Conservation (phyloP, 139 green algal genomes). For the Astrephomene gubernaculifera region DNA sequence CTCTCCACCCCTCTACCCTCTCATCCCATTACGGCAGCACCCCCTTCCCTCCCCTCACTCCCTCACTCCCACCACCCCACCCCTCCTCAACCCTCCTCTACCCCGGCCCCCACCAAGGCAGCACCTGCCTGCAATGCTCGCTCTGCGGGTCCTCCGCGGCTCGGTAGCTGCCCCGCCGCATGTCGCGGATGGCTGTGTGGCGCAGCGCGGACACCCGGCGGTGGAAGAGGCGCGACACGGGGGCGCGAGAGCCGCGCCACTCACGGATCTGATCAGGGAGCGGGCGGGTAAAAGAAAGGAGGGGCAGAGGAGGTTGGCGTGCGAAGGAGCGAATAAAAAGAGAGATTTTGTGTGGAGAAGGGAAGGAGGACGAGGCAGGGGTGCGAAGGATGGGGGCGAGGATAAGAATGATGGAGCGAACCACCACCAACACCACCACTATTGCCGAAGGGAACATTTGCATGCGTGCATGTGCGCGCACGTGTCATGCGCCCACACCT, state of each 20-base stretch:
- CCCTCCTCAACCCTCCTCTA: too few relatives aligned
- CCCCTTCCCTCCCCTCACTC: too few relatives aligned
- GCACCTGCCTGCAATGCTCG: conserved; percentile 1
- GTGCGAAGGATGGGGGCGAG: not conserved
- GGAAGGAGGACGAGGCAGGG: not conserved
- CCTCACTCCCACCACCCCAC: too few relatives aligned
- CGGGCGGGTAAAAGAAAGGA: not conserved
- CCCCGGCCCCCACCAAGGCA: conserved; percentile 48
- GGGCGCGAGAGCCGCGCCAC: conserved; percentile 7
- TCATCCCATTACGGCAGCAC: too few relatives aligned
- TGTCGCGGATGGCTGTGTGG: conserved; percentile 46
- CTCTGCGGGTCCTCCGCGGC: conserved; percentile 15
- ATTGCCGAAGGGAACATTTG: too few relatives aligned
- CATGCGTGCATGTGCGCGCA: too few relatives aligned
- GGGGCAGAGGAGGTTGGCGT: not conserved
- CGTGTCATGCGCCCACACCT: too few relatives aligned
- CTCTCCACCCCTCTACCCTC: too few relatives aligned
- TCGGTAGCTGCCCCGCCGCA: conserved; percentile 31
- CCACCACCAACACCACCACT: not conserved
- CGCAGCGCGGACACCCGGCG: conserved; percentile 47
- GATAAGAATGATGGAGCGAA: not conserved
- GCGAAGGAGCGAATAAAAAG: not conserved
- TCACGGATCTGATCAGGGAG: not conserved
- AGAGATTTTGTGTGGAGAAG: too few relatives aligned
- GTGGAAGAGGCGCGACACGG: conserved; percentile 51